Conservation (phyloP, 1,284 basidiomycete genomes). For the Cryptococcus hybrid region DNA sequence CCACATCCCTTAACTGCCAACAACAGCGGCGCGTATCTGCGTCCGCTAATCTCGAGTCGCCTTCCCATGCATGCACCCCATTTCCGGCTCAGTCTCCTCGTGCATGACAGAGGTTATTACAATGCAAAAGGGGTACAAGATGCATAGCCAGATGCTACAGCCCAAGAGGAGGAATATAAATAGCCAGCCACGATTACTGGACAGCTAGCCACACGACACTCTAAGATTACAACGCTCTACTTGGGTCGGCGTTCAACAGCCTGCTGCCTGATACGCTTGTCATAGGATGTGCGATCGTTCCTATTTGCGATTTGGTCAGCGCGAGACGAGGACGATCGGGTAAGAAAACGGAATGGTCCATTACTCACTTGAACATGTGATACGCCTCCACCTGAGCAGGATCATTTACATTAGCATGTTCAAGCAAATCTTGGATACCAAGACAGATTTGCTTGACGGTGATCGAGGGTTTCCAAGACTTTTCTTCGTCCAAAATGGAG, state of each 20-base stretch:
- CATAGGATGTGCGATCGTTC: constrained; percentile 85
- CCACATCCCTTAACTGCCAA: too few species aligned
- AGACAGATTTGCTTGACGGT: constrained; percentile 97
- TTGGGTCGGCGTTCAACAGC: constrained; percentile 66
- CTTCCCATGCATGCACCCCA: too few species aligned
- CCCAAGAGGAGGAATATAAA: too few species aligned
- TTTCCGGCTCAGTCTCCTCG: too few species aligned
- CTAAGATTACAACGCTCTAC: constrained; percentile 4
- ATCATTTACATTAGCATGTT: constrained; percentile 92
- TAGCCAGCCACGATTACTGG: too few species aligned
- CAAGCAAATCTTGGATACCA: constrained; percentile 90
- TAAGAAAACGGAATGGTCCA: too few species aligned
- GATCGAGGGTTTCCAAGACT: constrained; percentile 98
- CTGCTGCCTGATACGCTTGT: constrained; percentile 76
- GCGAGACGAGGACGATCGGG: not conserved
- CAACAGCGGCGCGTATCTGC: too few species aligned
- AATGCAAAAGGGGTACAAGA: too few species aligned
- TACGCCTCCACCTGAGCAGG: constrained; percentile 97
- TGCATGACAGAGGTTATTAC: too few species aligned
- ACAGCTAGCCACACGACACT: too few species aligned
- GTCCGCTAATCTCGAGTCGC: too few species aligned
- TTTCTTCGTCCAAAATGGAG: constrained; percentile 98
- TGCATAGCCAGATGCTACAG: too few species aligned
- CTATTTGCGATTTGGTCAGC: constrained; percentile 50
- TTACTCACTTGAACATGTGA: constrained; percentile 88